A percentile compares a stretch with the other conserved stretches of the same genome.
Evolutionary conservation across 495 filamentous ascomycete species (phyloP).

Genomic region (Poronia punctata): DNA sequence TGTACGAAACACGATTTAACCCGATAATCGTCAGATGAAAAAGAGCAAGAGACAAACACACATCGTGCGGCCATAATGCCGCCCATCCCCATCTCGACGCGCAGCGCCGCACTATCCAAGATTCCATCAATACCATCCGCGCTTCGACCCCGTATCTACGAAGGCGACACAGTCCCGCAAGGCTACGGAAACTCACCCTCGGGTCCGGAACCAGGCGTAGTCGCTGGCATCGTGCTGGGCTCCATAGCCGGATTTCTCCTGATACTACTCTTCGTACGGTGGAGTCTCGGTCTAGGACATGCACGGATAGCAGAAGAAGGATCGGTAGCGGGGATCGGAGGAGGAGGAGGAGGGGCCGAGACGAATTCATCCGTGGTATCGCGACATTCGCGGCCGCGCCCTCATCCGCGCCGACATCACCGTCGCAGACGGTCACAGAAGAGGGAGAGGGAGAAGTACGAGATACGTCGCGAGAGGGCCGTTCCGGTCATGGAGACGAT

Average conservation of each 20-base stretch:
- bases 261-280: slow-evolving; percentile 67
- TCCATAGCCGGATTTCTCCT: slow-evolving; percentile 76
- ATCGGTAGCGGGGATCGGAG: slow-evolving; percentile 18
- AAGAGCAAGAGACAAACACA: too few species aligned
- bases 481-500: slow-evolving; percentile 16
- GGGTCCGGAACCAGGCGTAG: slow-evolving; percentile 59
- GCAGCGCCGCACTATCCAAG: too few species aligned
- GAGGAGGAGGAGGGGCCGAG: background rate
- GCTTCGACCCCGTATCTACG: slow-evolving; percentile 15
- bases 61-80: too few species aligned
- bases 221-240: slow-evolving; percentile 82
- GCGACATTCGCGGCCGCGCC: slow-evolving; percentile 20
- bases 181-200: slow-evolving; percentile 56
- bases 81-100: too few species aligned
- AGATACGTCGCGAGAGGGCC: slow-evolving; percentile 27
- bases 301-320: slow-evolving; percentile 23
- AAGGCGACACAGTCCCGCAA: slow-evolving; percentile 48
- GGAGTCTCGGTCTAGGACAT: slow-evolving; percentile 48
- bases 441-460: slow-evolving; percentile 25
- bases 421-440: slow-evolving; percentile 7
- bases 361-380: slow-evolving; percentile 22
- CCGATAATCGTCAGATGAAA: too few species aligned
- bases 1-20: too few species aligned
- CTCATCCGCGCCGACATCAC: slow-evolving; percentile 16
- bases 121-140: background rate